Evolutionary conservation across 306 rosid species (phyloP).

Genomic region (Pueraria montana): DNA sequence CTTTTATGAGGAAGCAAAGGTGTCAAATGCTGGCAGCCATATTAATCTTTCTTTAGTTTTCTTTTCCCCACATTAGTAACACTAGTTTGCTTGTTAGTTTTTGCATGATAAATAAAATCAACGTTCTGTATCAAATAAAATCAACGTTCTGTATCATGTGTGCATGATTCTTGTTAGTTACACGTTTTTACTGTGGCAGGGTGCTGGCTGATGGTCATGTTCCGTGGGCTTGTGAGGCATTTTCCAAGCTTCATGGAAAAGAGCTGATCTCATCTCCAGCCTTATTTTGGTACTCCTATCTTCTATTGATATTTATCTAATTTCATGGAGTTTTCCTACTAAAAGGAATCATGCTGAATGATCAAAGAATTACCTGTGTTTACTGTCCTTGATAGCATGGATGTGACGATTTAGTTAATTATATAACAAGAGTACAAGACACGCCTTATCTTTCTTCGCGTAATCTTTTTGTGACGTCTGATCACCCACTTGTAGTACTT

Average conservation of each 20-base stretch:
- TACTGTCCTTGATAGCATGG: neutral
- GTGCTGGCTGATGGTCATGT: slow-evolving; percentile 98
- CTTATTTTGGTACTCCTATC: slow-evolving; percentile 75
- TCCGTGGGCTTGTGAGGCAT: slow-evolving; percentile 99
- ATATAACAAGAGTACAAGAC: neutral
- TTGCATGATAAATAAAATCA: slow-evolving; percentile 30
- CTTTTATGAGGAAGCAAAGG: slow-evolving; percentile 97
- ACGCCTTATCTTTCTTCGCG: neutral
- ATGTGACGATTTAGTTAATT: neutral
- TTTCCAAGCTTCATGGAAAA: slow-evolving; percentile 83
- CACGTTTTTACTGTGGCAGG: slow-evolving; percentile 58
- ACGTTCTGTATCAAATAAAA: slow-evolving; percentile 25
- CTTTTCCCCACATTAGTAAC: neutral
- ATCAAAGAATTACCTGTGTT: neutral
- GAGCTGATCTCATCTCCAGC: slow-evolving; percentile 74
- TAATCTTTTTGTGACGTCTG: neutral
- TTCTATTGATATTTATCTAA: slow-evolving; percentile 29
- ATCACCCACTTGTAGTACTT: neutral
- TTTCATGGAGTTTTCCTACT: slow-evolving; percentile 20
- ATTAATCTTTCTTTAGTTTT: slow-evolving; percentile 41
- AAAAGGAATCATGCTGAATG: slow-evolving; percentile 31
- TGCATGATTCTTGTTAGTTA: slow-evolving; percentile 37
- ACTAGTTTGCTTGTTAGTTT: no score
- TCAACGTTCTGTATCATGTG: slow-evolving; percentile 6
- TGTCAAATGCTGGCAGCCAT: slow-evolving; percentile 45